A percentile compares a stretch with the other conserved stretches of the same genome.
These are phyloP conservation scores for Xylaria polymorpha DNA, from an alignment of 2,329 filamentous ascomycete genomes.

Conservation along the genomic window DNA sequence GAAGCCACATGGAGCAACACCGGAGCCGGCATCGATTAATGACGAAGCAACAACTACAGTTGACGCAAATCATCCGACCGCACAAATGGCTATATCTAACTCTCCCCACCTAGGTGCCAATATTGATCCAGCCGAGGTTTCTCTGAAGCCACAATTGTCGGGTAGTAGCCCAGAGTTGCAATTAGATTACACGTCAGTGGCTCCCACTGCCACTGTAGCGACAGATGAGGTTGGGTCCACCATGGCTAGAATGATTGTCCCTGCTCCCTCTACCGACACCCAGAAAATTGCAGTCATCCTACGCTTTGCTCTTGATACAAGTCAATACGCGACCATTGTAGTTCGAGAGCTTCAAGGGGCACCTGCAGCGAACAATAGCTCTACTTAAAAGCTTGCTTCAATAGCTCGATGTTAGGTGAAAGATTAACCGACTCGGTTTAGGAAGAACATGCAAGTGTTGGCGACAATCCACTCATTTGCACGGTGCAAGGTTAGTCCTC, in stretches of 20 bases:
- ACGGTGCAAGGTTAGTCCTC: not conserved
- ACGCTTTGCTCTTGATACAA: slow-evolving; percentile 50
- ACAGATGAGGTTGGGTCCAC: slow-evolving; percentile 18
- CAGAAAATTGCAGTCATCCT: slow-evolving; percentile 52
- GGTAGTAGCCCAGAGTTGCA: slow-evolving; percentile 11
- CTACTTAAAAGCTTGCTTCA: not conserved
- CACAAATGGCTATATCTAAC: slow-evolving; percentile 15
- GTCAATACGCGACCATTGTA: slow-evolving; percentile 52
- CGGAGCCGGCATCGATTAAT: slow-evolving; percentile 13
- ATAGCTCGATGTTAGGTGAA: slow-evolving; percentile 5
- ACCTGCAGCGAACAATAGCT: slow-evolving; percentile 11
- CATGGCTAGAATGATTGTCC: not conserved
- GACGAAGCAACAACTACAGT: slow-evolving; percentile 6
- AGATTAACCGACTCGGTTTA: slow-evolving; percentile 7
- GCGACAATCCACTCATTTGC: not conserved
- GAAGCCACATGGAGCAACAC: slow-evolving; percentile 8
- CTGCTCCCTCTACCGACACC: slow-evolving; percentile 31
- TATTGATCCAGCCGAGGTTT: not conserved
- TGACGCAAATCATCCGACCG: not conserved
- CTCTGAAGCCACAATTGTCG: not conserved
- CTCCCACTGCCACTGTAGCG: slow-evolving; percentile 7
- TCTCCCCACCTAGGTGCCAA: not conserved
- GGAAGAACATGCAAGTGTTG: not conserved
- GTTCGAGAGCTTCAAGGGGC: slow-evolving; percentile 51
- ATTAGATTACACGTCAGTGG: slow-evolving; percentile 3